Evolutionary conservation across 176 grass and related monocot species (phyloP).

Genomic region (Alloteropsis semialata): DNA sequence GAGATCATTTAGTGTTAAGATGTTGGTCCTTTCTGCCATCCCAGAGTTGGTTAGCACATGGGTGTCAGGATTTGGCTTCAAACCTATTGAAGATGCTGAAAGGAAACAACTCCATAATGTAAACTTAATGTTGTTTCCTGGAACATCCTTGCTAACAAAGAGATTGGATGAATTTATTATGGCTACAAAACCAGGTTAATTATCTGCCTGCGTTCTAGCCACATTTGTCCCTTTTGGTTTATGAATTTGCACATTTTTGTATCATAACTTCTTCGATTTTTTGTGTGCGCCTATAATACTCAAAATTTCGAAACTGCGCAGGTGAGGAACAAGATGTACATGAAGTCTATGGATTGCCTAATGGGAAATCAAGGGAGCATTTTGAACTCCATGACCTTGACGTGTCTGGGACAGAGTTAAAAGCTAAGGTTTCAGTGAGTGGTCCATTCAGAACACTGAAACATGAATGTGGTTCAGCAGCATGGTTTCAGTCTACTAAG

Average conservation of each 20-base stretch:
- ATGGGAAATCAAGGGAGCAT: slow-evolving; percentile 27
- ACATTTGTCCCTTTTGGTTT: slow-evolving; percentile 13
- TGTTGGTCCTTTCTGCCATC: slow-evolving; percentile 90
- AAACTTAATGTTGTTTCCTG: slow-evolving; percentile 95
- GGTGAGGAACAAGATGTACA: slow-evolving; percentile 22
- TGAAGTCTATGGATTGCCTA: slow-evolving; percentile 35
- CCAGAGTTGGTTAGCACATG: slow-evolving; percentile 90
- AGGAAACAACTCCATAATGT: slow-evolving; percentile 62
- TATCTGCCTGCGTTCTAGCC: slow-evolving; percentile 7
- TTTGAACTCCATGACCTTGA: slow-evolving; percentile 30
- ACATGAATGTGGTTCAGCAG: slow-evolving; percentile 41
- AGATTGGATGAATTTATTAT: slow-evolving; percentile 51
- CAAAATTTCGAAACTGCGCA: slow-evolving; percentile 14
- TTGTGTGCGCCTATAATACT: slow-evolving; percentile 3
- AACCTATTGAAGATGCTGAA: slow-evolving; percentile 72
- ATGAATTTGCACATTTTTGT: not conserved
- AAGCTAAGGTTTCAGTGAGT: slow-evolving; percentile 30
- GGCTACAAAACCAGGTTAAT: slow-evolving; percentile 59
- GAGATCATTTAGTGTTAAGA: slow-evolving; percentile 75
- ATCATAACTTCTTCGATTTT: slow-evolving; percentile 7
- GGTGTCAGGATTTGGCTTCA: slow-evolving; percentile 91
- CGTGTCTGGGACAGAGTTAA: slow-evolving; percentile 27
- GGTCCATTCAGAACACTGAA: slow-evolving; percentile 37
- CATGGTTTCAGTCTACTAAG: slow-evolving; percentile 49
- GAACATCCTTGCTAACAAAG: slow-evolving; percentile 76